Evolutionary conservation across 805 yeast species (phyloP).

Genomic region (Metschnikowia hibisci): DNA sequence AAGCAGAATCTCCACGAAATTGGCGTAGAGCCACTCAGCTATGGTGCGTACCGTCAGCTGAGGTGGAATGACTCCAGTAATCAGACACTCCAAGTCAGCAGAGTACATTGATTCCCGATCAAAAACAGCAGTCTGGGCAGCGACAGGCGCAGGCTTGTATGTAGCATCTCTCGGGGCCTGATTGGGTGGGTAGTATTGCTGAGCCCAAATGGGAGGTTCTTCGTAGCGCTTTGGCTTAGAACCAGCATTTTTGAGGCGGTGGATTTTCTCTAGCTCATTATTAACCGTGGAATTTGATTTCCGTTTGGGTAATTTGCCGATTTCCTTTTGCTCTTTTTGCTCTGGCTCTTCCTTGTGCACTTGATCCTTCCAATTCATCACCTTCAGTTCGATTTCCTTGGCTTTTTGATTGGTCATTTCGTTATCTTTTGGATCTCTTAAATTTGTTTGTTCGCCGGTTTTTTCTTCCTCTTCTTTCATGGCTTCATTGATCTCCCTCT

Average conservation of each 20-base stretch:
- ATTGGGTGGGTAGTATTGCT: constrained; percentile 46
- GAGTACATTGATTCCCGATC: constrained; percentile 29
- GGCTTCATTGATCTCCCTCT: constrained; percentile 9
- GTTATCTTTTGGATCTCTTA: background rate
- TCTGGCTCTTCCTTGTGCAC: background rate
- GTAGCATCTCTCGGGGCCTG: constrained; percentile 8
- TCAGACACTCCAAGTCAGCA: constrained; percentile 45
- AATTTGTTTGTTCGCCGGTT: background rate
- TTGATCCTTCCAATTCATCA: no score
- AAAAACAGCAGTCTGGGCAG: constrained; percentile 23
- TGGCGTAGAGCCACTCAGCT: constrained; percentile 87
- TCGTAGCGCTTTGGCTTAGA: constrained; percentile 59
- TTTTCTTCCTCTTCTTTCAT: constrained; percentile 3
- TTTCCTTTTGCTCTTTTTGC: background rate
- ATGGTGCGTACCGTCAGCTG: constrained; percentile 78
- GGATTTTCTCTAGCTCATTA: constrained; percentile 25
- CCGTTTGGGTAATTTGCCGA: background rate
- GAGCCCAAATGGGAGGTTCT: constrained; percentile 81
- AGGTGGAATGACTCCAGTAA: constrained; percentile 72
- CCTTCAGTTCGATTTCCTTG: no score
- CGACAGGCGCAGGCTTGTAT: constrained; percentile 9
- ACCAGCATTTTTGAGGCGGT: constrained; percentile 18
- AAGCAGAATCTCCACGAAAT: constrained; percentile 58
- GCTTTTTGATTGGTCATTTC: background rate
- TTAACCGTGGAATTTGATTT: background rate